Base-by-base conservation (phyloP, 139 green algal species). In the Marvania coccoides region DNA sequence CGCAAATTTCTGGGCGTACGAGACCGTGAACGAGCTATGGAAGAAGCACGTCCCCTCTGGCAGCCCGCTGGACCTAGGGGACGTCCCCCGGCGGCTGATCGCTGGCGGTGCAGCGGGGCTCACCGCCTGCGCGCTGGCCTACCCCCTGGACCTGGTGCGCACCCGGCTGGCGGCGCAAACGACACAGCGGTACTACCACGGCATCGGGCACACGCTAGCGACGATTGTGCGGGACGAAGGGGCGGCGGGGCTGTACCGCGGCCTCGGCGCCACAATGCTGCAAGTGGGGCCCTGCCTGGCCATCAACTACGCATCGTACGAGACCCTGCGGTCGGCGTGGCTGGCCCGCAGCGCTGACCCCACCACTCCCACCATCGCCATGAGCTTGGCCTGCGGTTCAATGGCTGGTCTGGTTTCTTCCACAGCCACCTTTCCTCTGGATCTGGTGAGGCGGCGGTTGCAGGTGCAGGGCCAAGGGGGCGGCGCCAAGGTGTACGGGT, bases 1-100 rank as follows among this genome's bases (percentile, higher is more conserved):
- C 19, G 80, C 91, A 48, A 98, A 97, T 80, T 99, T 98, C 54
- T 90, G 81, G 66, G 73, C 85, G 3, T 97, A 97, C 73, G 93
- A 99, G 71, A 70, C 77, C 14, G 28, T 70, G 40, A 73, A 76
- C 54, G 75, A 81, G 63, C 39, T 55, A 30, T 82, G 73, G 67
- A 77, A 77, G 59, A 33, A 29, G 40, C 42, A 63, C 48, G 6
- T 58, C 10, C 67, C 58, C 8, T 56, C 65, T 8, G 13, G 33
- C 38, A 28, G 40, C 10, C 35, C 38, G 5, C 9, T 55, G 6
- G 77, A 89, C 45, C 56, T 2, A 38, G 59, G 13, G 13, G 59
- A 66, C 33, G 69, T 85, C 6, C 35, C 76, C 12, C 70, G 83
- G 14, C 62, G 80, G 15, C 70, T 96, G 36, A 31, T 78, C 4